Base-by-base conservation (phyloP, 2,329 filamentous ascomycete species). In the Diaporthe australafricana region DNA sequence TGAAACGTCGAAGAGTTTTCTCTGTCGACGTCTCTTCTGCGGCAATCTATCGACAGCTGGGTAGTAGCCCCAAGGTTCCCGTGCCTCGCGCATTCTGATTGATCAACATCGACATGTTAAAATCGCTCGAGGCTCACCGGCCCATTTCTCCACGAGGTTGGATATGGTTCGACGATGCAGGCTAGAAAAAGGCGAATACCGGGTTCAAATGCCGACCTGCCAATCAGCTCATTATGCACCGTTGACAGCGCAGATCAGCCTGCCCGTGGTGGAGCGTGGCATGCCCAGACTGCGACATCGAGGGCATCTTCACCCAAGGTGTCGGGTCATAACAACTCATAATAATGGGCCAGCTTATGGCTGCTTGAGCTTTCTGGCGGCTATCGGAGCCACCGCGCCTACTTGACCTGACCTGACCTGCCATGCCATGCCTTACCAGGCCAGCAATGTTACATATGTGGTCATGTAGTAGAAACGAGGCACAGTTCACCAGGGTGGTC, bases 201-300 rank as follows among this genome's bases (percentile, higher is more conserved):
- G 53, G 53, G 42, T 50, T n/a, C 67, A 69, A 60, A 69, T 69
- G 67, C 67, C 67, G 67, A 60, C 42, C 47, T 35, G 53, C 66
- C 66, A 69, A 69, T 69, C 53, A 69, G 12, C n/a, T 27, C 42
- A 16, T 17, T 45, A 63, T 48, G 30, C 16, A 45, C 60, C 42
- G 30, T 69, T 60, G 53, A 50, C 66, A 69, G 66, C 53, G 42
- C 66, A 57, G 66, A 60, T 60, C 66, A 50, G 25, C 22, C 66
- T 57, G 22, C 45, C 11, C 14, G 57, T 3, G 66, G 48, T 30
- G 9, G 27, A 50, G 53, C 66, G 27, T 63, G 42, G 16, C 60
- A 48, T 48, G 47, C 53, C 30, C 56, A 17, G 22, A 52, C 60
- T 48, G 53, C 47, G 42, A 69, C 30, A 40, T 52, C 17, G 45